Evolutionary conservation across 179 eudicot genomes (phyloP).

Genomic region (Drosera spatulata): DNA sequence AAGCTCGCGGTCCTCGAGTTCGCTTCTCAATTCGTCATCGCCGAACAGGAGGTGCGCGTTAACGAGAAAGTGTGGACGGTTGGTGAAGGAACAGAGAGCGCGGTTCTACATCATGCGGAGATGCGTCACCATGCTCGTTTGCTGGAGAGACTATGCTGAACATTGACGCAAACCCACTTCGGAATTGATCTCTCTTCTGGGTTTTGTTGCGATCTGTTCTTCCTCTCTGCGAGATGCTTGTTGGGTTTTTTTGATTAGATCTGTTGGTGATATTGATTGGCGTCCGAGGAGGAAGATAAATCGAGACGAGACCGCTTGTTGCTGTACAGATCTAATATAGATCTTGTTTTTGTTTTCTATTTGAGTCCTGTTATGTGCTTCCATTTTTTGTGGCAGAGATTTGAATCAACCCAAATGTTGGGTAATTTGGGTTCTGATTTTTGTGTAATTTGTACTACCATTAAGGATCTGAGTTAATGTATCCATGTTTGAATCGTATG

Average conservation of each 20-base stretch:
- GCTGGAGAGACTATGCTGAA: slow-evolving; percentile 74
- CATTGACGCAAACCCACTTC: slow-evolving; percentile 20
- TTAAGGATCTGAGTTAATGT: too few species aligned
- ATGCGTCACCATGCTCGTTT: slow-evolving; percentile 72
- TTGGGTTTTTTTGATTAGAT: not conserved
- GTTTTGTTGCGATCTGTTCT: not conserved
- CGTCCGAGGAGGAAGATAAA: not conserved
- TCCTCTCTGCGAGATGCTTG: not conserved
- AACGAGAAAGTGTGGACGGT: slow-evolving; percentile 57
- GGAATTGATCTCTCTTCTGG: not conserved
- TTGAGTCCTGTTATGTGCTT: too few species aligned
- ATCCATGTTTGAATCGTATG: too few species aligned
- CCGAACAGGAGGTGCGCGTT: slow-evolving; percentile 54
- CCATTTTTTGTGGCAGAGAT: too few species aligned
- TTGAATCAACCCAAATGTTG: too few species aligned
- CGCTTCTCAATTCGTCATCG: slow-evolving; percentile 24
- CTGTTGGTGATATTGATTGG: not conserved
- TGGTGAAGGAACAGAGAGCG: slow-evolving; percentile 82
- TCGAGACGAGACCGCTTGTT: too few species aligned
- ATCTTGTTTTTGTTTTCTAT: too few species aligned
- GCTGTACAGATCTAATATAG: too few species aligned
- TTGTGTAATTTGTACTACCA: too few species aligned
- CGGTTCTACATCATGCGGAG: slow-evolving; percentile 79
- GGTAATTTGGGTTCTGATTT: too few species aligned
- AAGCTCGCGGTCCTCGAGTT: slow-evolving; percentile 20